Base-by-base conservation (phyloP, 805 yeast genomes). In the Lipomyces starkeyi region DNA sequence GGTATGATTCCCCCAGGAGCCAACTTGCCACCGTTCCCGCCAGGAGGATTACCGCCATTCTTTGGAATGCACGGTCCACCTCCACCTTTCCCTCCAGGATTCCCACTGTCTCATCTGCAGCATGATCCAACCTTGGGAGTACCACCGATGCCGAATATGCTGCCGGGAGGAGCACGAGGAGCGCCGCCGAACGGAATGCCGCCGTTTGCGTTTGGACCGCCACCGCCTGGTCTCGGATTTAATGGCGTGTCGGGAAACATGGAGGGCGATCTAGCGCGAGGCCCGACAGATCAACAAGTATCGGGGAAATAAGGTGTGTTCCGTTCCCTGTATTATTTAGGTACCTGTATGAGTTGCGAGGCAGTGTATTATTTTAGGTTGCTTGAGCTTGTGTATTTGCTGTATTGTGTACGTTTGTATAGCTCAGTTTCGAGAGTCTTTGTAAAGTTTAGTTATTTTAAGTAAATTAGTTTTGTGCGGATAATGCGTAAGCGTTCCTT, bases 1-100 rank as follows among this genome's bases (percentile, higher is more conserved):
- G 60, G 60, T 25, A 49, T 53, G 35, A 17, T 60, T 27, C 63
- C 63, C 6, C 59, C 57, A 14, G 63, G 62, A 5, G 63, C n/a
- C 6, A 37, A 35, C 25, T 20, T 59, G 49, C 63, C 66, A 5
- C 65, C 62, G 27, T 55, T 59, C 43, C 63, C 66, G 13, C 64
- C 64, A 2, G 66, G 66, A 22, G 64, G 59, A 9, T 35, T 59
- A 34, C 58, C 61, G 9, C 62, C 67, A 9, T 67, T 63, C 17
- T 58, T 64, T 52, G 67, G 69, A 4, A 63, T 65, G 59, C 69
- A 61, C 1, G 66, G 66, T 27, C 64, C 62, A 1, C 69, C 67
- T 32, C 69, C 69, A n/a, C 64, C 68, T 32, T 59, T 60, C 40
- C 64, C 58, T 8, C 62, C 70, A 34, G 69, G 68, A 8, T n/a